These are phyloP conservation scores for Nakataea oryzae DNA, from an alignment of 2,329 filamentous ascomycete species.

Conservation along the genomic window DNA sequence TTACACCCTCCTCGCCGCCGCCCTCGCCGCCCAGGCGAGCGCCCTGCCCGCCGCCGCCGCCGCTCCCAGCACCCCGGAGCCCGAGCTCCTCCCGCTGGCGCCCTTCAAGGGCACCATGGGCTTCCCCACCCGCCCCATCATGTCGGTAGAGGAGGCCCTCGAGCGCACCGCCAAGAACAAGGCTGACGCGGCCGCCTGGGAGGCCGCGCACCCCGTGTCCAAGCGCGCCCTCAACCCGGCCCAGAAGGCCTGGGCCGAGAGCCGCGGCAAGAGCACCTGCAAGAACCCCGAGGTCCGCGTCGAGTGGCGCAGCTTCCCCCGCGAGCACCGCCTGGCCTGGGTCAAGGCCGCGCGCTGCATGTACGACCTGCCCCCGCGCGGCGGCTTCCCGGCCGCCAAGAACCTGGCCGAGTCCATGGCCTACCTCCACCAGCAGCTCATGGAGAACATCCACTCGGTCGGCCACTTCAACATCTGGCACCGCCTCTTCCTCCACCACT, in stretches of 20 bases:
- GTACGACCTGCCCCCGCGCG: slow-evolving; percentile 9
- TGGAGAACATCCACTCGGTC: slow-evolving; percentile 7
- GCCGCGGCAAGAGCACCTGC: neutral
- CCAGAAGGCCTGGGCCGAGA: neutral
- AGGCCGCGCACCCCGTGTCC: neutral
- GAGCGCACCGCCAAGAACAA: neutral
- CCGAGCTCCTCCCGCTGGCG: neutral
- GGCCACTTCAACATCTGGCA: slow-evolving; percentile 12
- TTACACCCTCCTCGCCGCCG: neutral
- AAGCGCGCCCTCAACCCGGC: neutral
- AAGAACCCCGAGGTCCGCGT: slow-evolving; percentile 2
- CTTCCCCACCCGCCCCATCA: neutral
- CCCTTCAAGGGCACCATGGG: neutral
- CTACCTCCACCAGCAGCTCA: slow-evolving; percentile 9
- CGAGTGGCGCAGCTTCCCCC: slow-evolving; percentile 8
- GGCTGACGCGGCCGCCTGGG: neutral
- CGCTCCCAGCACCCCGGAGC: neutral
- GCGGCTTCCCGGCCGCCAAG: slow-evolving; percentile 2
- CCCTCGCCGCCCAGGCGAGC: neutral
- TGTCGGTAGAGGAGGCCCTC: neutral
- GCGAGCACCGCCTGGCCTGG: slow-evolving; percentile 9
- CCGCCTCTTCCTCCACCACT: slow-evolving; percentile 10
- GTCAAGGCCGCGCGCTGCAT: slow-evolving; percentile 11
- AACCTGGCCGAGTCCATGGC: slow-evolving; percentile 11
- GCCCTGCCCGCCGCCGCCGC: neutral